phyloP scores from a whole-genome alignment of 176 grass and related monocot genomes.

The Bonia amplexicaulis region DNA sequence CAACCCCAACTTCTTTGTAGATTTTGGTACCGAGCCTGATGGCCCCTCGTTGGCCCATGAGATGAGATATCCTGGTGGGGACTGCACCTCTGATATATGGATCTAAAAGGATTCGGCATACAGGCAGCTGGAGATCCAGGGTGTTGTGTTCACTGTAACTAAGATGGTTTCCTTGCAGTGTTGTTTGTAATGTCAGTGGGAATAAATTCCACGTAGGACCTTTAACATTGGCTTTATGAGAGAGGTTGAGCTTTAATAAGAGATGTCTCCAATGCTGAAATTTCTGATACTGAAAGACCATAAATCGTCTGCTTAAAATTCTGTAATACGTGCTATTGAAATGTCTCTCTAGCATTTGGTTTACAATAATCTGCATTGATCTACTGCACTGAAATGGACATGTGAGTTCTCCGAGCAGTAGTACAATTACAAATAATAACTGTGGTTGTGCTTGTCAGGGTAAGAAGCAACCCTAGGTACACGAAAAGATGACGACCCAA shows the following conservation, averaged over 20 bases:
- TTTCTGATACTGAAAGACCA: not conserved
- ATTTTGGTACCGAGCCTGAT: slow-evolving; percentile 74
- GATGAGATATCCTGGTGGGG: slow-evolving; percentile 96
- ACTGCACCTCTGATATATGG: slow-evolving; percentile 99
- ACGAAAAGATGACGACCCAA: not conserved
- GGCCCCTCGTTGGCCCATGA: slow-evolving; percentile 84
- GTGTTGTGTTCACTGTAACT: slow-evolving; percentile 25
- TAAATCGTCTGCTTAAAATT: not conserved
- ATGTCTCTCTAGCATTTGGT: not conserved
- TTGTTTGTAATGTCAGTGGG: not conserved
- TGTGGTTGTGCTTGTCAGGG: not conserved
- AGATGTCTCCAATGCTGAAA: slow-evolving; percentile 6
- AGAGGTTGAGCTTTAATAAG: slow-evolving; percentile 31
- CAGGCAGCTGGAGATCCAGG: not conserved
- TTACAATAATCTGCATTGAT: not conserved
- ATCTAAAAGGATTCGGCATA: slow-evolving; percentile 38
- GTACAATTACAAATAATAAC: not conserved
- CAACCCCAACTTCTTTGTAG: slow-evolving; percentile 85
- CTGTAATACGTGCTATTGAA: not conserved
- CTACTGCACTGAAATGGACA: not conserved
- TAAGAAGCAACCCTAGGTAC: not conserved
- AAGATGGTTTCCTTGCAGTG: not conserved
- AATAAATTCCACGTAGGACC: slow-evolving; percentile 18
- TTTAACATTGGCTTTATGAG: not conserved
- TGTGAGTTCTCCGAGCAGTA: not conserved